Base-by-base conservation (phyloP, 1,284 basidiomycete genomes). In the Leccinum pallidistipes region DNA sequence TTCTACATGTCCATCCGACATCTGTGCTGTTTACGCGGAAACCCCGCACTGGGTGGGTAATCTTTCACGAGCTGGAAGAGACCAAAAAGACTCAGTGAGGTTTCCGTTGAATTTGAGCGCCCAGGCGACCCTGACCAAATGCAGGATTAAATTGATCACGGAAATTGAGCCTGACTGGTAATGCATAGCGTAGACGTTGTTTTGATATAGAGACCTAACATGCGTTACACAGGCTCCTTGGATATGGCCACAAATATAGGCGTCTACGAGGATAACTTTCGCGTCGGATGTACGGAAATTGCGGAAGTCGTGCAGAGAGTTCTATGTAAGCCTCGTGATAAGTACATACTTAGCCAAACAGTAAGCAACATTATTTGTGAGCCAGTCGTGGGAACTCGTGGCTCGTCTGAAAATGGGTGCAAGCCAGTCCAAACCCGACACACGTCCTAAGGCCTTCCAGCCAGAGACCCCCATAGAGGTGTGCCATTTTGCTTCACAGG, bases 31-130 rank as follows among this genome's bases (percentile, higher is more conserved):
- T 99, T 73, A 97, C 95, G 2, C 82, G 97, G 43, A 94, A 92
- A 68, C 92, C 97, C 2, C 82, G 86, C 16, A 90, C 90, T 0
- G 92, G 92, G 10, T 99, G 94, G 93, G 93, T 98, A 6, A 81
- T 99, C 24, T 99, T 91, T 71, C 94, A 97, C 72, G 96, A 99
- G 74, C 90, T 98, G 76, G 87, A 97, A 68, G 95, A 98, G 75
- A 98, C 97, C 1, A 95, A 93, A 66, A 98, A 97, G 76, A 88
- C 85, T 31, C 89, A 92, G 91, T 92, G 69, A 68, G 88, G 74
- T 12, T 34, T 49, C 18, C 11, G 24, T 12, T 61, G 14, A 14
- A 55, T 55, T 50, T n/a, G 3, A 18, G 55, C 24, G 32, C 9
- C 7, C 10, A 21, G 51, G 16, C 38, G 24, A 52, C 21, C 24